These are phyloP conservation scores for Nakaseomyces delphensis DNA, from an alignment of 1,139 yeast species.

Conservation along the genomic window DNA sequence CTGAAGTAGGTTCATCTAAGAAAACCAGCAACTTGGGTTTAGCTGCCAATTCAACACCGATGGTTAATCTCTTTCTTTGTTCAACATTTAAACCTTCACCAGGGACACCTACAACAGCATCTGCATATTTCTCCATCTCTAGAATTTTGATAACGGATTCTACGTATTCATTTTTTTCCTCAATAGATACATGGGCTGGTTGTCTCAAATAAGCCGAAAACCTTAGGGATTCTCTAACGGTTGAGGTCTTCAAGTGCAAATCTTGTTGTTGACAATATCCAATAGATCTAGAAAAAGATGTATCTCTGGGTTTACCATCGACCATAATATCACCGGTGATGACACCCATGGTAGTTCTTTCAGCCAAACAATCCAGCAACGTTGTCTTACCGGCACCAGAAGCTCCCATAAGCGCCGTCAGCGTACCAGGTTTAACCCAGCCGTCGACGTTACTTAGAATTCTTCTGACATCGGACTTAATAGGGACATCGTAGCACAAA, in stretches of 20 bases:
- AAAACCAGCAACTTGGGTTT: slow-evolving; percentile 74
- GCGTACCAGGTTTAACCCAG: slow-evolving; percentile 71
- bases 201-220: slow-evolving; percentile 72
- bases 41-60: slow-evolving; percentile 83
- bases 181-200: slow-evolving; percentile 43
- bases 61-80: slow-evolving; percentile 76
- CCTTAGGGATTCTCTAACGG: slow-evolving; percentile 69
- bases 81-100: slow-evolving; percentile 78
- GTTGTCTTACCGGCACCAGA: slow-evolving; percentile 89
- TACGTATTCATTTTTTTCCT: slow-evolving; percentile 62
- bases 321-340: slow-evolving; percentile 71
- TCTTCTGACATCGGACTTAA: slow-evolving; percentile 55
- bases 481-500: slow-evolving; percentile 63
- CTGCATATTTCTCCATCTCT: slow-evolving; percentile 68
- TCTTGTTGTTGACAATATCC: slow-evolving; percentile 84
- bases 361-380: slow-evolving; percentile 62
- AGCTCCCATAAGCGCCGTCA: slow-evolving; percentile 79
- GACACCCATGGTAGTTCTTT: slow-evolving; percentile 70
- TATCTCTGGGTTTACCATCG: slow-evolving; percentile 59
- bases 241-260: slow-evolving; percentile 61
- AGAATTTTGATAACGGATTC: slow-evolving; percentile 60
- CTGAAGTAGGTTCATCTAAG: slow-evolving; percentile 90
- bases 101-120: slow-evolving; percentile 75
- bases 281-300: slow-evolving; percentile 70
- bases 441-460: slow-evolving; percentile 68